These are phyloP conservation scores for Chernovozyma sophiae-reginae DNA, from an alignment of 1,139 yeast species.

Conservation along the genomic window DNA sequence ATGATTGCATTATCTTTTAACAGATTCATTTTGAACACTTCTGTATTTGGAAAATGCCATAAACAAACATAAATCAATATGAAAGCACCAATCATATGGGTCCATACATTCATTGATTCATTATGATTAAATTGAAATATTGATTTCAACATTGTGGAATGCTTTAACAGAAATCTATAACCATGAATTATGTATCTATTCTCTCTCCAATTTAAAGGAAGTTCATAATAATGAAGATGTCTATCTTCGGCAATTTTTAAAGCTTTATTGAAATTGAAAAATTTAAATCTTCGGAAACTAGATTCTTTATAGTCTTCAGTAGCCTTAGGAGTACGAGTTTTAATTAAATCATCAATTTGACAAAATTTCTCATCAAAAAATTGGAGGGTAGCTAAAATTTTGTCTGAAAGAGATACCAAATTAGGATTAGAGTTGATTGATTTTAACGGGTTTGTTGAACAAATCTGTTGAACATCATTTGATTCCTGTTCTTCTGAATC, in stretches of 20 bases:
- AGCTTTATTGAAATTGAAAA: conserved; percentile 61
- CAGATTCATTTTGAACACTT: conserved; percentile 36
- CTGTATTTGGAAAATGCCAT: conserved; percentile 58
- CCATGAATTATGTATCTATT: conserved; percentile 82
- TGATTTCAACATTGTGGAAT: conserved; percentile 53
- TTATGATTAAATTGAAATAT: conserved; percentile 65
- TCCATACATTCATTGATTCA: conserved; percentile 92
- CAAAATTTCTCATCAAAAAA: conserved; percentile 54
- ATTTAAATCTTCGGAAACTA: conserved; percentile 39
- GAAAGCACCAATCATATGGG: conserved; percentile 72
- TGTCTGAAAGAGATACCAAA: conserved; percentile 34
- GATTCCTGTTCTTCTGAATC: neutral
- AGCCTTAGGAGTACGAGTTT: conserved; percentile 30
- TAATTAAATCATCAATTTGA: conserved; percentile 47
- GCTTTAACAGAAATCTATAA: conserved; percentile 74
- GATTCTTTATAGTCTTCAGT: conserved; percentile 24
- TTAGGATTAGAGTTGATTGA: conserved; percentile 5
- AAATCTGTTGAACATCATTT: neutral
- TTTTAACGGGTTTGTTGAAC: neutral
- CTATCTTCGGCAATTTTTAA: conserved; percentile 46
- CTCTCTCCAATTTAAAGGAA: conserved; percentile 92
- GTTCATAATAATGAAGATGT: conserved; percentile 73
- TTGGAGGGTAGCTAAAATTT: conserved; percentile 49
- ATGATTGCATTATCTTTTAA: conserved; percentile 51
- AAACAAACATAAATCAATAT: conserved; percentile 54